phyloP scores from a whole-genome alignment of 768 basidiomycete genomes.

The Macrolepiota fuliginosa region DNA sequence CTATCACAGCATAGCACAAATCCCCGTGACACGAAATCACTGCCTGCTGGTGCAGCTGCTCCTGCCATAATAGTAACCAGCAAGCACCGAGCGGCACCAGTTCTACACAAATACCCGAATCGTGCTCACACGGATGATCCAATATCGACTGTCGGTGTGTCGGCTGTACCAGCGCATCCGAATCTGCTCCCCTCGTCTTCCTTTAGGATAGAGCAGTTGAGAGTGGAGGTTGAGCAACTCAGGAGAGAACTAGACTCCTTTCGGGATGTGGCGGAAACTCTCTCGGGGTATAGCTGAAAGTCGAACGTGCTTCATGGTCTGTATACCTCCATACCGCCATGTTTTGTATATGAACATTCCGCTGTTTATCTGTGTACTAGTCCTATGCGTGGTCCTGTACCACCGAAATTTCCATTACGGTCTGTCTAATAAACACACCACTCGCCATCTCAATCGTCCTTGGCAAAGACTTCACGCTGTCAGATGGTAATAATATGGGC shows the following conservation, averaged over 20 bases:
- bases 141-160: not conserved
- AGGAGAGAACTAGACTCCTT: constrained; percentile 6
- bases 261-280: not conserved
- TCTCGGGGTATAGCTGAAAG: not conserved
- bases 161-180: not conserved
- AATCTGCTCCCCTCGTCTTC: not conserved
- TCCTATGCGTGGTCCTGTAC: no score
- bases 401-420: no score
- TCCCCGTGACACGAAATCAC: not conserved
- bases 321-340: no score
- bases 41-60: not conserved
- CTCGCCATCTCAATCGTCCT: no score
- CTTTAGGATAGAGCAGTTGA: not conserved
- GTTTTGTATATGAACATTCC: no score
- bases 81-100: not conserved
- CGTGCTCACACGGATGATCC: not conserved
- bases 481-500: no score
- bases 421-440: no score
- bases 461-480: no score
- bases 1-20: not conserved
- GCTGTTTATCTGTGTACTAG: no score
- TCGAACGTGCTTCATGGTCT: no score
- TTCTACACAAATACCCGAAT: not conserved
- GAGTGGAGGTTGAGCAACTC: constrained; percentile 5
- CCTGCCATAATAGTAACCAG: not conserved